A percentile compares a stretch with the other conserved stretches of the same genome.
Evolutionary conservation across 805 yeast species (phyloP).

Genomic region (Candida ipomoeae): DNA sequence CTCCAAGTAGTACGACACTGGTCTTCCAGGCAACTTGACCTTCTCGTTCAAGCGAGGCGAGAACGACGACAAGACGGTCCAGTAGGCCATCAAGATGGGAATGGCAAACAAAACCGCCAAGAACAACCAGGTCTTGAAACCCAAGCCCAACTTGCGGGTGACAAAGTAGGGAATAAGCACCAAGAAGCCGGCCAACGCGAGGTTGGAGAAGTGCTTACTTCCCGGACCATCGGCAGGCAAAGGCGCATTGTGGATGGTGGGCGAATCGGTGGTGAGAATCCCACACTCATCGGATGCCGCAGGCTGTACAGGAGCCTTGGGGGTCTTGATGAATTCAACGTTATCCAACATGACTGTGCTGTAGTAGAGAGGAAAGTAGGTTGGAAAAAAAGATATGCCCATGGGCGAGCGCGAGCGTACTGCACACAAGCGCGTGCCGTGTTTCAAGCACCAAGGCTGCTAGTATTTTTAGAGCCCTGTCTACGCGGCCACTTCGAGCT

Average conservation of each 20-base stretch:
- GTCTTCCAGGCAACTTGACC: constrained; percentile 68
- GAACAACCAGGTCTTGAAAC: constrained; percentile 62
- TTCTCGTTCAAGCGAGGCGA: constrained; percentile 81
- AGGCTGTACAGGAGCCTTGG: constrained; percentile 39
- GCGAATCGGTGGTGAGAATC: constrained; percentile 41
- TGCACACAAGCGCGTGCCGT: not conserved
- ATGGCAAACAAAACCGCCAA: constrained; percentile 51
- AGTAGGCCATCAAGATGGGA: constrained; percentile 76
- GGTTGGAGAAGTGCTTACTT: constrained; percentile 68
- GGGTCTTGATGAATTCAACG: constrained; percentile 60
- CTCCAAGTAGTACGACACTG: constrained; percentile 74
- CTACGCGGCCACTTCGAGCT: too few relatives aligned
- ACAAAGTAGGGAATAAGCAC: constrained; percentile 58
- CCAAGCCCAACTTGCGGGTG: constrained; percentile 64
- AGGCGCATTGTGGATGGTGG: constrained; percentile 81
- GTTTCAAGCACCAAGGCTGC: not conserved
- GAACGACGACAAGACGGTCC: constrained; percentile 73
- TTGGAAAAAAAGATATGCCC: constrained; percentile 1
- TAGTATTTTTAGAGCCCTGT: not conserved
- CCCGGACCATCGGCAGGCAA: constrained; percentile 93
- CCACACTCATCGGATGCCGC: constrained; percentile 34
- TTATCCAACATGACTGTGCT: constrained; percentile 30
- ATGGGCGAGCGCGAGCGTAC: not conserved
- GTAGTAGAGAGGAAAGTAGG: not conserved
- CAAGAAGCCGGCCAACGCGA: constrained; percentile 45